These are phyloP conservation scores for Clonostachys solani DNA, from an alignment of 2,329 filamentous ascomycete genomes.

Conservation along the genomic window DNA sequence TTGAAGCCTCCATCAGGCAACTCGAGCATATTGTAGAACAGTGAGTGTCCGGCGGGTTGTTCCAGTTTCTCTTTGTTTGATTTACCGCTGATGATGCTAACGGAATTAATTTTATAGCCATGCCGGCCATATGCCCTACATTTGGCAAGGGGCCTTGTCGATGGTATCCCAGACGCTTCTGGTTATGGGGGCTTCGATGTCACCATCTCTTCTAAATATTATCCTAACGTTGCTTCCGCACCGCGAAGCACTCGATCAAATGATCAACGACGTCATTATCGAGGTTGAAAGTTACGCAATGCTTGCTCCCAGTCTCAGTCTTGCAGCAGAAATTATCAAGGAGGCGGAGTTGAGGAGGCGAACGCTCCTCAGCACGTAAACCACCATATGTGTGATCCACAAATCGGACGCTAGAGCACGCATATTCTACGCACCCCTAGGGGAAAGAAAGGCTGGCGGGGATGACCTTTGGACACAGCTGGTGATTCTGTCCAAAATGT, in stretches of 20 bases:
- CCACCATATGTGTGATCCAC: too few relatives aligned
- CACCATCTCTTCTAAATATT: slow-evolving; percentile 63
- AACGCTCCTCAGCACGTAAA: slow-evolving; percentile 51
- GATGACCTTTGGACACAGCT: too few relatives aligned
- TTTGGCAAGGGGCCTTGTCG: slow-evolving; percentile 80
- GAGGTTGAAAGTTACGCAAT: slow-evolving; percentile 73
- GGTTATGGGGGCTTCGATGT: slow-evolving; percentile 83
- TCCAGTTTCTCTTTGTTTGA: not conserved
- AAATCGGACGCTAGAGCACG: too few relatives aligned
- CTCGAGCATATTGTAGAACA: slow-evolving; percentile 75
- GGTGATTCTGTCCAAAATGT: too few relatives aligned
- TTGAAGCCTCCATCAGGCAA: slow-evolving; percentile 76
- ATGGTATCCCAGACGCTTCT: slow-evolving; percentile 79
- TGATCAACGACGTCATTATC: slow-evolving; percentile 72
- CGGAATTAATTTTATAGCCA: slow-evolving; percentile 43
- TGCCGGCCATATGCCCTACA: slow-evolving; percentile 78
- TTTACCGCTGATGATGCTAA: not conserved
- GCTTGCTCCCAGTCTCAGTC: slow-evolving; percentile 69
- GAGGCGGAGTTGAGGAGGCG: slow-evolving; percentile 73
- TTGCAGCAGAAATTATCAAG: slow-evolving; percentile 76
- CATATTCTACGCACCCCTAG: too few relatives aligned
- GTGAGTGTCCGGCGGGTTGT: slow-evolving; percentile 38
- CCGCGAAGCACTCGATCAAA: slow-evolving; percentile 63
- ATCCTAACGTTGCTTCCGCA: slow-evolving; percentile 53
- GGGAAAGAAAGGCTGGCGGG: too few relatives aligned